Conservation (phyloP, 306 rosid species). For the Ammopiptanthus mongolicus region DNA sequence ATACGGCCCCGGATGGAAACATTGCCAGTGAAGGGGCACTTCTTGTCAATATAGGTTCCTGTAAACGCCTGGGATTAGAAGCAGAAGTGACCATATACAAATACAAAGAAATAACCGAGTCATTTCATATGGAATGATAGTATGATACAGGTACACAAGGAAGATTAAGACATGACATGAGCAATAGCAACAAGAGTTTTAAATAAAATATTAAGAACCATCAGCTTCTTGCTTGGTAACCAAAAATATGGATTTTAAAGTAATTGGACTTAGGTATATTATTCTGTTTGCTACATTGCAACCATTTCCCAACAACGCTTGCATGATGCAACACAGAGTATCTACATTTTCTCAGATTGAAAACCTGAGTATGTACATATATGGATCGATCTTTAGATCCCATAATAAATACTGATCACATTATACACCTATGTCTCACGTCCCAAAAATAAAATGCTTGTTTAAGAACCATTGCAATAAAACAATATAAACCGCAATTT, state of each 20-base stretch:
- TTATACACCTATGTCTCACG: background rate
- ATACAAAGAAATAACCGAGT: background rate
- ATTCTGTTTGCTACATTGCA: background rate
- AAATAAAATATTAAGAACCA: background rate
- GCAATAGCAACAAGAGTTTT: background rate
- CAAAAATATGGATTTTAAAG: background rate
- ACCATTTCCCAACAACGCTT: background rate
- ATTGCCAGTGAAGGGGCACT: conserved; percentile 76
- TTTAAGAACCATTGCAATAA: background rate
- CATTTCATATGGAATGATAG: background rate
- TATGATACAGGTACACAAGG: background rate
- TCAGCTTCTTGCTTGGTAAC: background rate
- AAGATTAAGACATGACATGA: background rate
- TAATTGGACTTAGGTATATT: background rate
- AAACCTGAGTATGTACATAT: background rate
- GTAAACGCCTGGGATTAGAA: background rate
- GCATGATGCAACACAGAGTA: background rate
- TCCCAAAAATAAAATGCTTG: background rate
- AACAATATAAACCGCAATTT: background rate
- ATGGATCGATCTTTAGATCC: background rate
- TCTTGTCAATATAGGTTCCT: conserved; percentile 84
- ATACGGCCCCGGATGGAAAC: conserved; percentile 84
- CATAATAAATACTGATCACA: background rate
- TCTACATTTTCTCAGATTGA: background rate
- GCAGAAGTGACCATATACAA: background rate